These are phyloP conservation scores for Penicillium sp. DNA, from an alignment of 2,329 filamentous ascomycete species.

Conservation along the genomic window DNA sequence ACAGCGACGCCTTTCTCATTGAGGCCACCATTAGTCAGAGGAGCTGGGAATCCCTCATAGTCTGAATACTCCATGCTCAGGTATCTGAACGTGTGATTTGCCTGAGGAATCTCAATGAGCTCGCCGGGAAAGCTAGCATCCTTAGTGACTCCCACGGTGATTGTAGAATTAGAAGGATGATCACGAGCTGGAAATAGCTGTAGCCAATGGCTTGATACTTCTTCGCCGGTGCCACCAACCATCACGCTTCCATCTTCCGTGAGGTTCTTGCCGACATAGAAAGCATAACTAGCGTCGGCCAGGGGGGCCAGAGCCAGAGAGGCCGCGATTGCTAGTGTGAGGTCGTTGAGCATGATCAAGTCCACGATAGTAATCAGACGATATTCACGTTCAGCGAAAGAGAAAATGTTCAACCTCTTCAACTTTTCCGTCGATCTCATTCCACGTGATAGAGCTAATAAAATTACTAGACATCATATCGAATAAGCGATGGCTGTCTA, in stretches of 20 bases:
- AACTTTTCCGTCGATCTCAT: too few relatives aligned
- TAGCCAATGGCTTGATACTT: slow-evolving; percentile 2
- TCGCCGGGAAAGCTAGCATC: neutral
- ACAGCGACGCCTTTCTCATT: neutral
- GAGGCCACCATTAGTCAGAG: neutral
- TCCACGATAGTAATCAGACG: neutral
- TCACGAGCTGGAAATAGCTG: neutral
- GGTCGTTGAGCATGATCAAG: neutral
- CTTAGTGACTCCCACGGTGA: neutral
- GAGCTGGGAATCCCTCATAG: slow-evolving; percentile 1
- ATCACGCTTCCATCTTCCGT: neutral
- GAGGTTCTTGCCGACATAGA: slow-evolving; percentile 1
- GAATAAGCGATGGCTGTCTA: neutral
- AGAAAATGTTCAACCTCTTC: neutral
- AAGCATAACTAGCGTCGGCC: neutral
- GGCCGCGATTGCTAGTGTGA: neutral
- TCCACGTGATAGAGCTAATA: neutral
- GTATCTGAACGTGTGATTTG: neutral
- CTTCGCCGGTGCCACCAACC: neutral
- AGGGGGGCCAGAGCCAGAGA: neutral
- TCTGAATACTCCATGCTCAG: slow-evolving; percentile 1
- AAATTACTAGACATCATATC: neutral
- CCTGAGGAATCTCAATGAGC: neutral
- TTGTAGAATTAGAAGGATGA: neutral
- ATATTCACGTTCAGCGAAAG: neutral